Percentiles rank a stretch among this genome's conserved stretches.
phyloP scores from a whole-genome alignment of 345 rosid genomes.

The Luvunga scandens region DNA sequence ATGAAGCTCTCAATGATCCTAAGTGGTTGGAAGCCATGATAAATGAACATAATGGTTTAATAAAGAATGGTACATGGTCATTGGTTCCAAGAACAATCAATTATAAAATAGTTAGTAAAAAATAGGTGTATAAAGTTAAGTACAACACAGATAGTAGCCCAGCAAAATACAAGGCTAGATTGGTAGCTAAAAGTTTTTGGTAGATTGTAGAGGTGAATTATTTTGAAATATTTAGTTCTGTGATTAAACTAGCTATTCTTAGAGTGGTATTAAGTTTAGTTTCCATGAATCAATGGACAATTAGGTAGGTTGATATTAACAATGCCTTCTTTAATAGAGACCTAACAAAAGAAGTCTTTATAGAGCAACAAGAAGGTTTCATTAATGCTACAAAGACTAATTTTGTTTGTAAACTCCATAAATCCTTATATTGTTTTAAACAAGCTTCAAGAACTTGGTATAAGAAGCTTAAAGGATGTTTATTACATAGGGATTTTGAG shows the following conservation, averaged over 20 bases:
- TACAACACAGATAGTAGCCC: too few relatives aligned
- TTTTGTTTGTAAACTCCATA: neutral
- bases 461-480: neutral
- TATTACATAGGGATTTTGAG: too few relatives aligned
- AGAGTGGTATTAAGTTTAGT: too few relatives aligned
- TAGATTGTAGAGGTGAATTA: too few relatives aligned
- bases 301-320: neutral
- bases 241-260: too few relatives aligned
- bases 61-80: neutral
- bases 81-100: neutral
- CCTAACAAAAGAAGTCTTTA: neutral
- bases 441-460: neutral
- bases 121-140: too few relatives aligned
- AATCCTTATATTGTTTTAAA: neutral
- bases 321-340: neutral
- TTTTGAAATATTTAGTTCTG: too few relatives aligned
- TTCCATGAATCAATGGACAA: too few relatives aligned
- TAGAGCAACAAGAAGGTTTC: neutral
- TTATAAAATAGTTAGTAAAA: neutral
- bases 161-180: too few relatives aligned
- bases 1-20: neutral
- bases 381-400: fast-evolving
- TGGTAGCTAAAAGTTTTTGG: neutral
- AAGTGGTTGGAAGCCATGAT: neutral
- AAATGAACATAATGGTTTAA: too few relatives aligned